Conservation (phyloP, 306 rosid genomes). For the Geum urbanum region DNA sequence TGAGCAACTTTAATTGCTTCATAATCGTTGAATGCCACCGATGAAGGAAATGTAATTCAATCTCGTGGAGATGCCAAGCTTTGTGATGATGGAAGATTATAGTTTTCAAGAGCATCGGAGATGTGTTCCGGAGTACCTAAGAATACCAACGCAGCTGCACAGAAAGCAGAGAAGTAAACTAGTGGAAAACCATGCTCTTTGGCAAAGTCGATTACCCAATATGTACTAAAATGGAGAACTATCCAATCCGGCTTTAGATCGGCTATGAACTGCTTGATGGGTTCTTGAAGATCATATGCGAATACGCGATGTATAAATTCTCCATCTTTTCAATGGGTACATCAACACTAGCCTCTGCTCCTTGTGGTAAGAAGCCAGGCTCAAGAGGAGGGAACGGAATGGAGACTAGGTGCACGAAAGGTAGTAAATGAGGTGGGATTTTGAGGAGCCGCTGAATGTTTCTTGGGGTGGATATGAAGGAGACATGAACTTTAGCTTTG, state of each 20-base stretch:
- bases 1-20: background rate
- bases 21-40: background rate
- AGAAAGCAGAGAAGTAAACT: conserved; percentile 2
- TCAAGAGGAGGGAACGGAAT: conserved; percentile 12
- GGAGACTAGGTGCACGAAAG: conserved; percentile 6
- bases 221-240: background rate
- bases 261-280: conserved; percentile 18
- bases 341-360: conserved; percentile 23
- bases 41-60: conserved; percentile 6
- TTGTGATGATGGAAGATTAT: background rate
- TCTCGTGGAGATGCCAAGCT: conserved; percentile 7
- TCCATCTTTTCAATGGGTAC: conserved; percentile 19
- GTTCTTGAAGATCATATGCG: background rate
- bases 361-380: conserved; percentile 18
- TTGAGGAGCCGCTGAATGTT: conserved; percentile 19
- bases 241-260: conserved; percentile 20
- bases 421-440: background rate
- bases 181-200: background rate
- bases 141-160: background rate
- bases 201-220: conserved; percentile 18
- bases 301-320: conserved; percentile 6
- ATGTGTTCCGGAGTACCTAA: background rate
- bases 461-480: conserved; percentile 21
- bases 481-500: conserved; percentile 19
- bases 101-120: background rate